These are phyloP conservation scores for Setaria viridis DNA, from an alignment of 202 grass and related monocot species.

Conservation along the genomic window DNA sequence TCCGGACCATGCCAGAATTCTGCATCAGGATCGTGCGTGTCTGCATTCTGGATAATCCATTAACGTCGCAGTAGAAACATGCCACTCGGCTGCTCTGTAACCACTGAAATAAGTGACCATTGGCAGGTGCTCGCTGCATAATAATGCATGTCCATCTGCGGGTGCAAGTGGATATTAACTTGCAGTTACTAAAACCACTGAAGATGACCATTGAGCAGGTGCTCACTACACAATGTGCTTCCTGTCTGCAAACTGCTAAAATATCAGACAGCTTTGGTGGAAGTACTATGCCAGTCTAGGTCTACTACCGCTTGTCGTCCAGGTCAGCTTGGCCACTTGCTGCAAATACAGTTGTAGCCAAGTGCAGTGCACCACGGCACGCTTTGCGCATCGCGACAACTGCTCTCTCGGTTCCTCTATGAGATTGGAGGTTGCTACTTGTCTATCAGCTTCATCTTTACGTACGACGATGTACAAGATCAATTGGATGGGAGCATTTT, in stretches of 20 bases:
- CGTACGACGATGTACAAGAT: background rate
- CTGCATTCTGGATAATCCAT: background rate
- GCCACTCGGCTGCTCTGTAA: background rate
- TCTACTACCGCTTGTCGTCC: background rate
- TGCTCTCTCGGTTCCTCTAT: background rate
- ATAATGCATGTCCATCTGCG: too few species aligned
- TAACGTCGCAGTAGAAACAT: background rate
- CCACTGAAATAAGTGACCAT: background rate
- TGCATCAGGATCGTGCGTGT: background rate
- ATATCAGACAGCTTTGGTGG: background rate
- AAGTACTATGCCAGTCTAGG: background rate
- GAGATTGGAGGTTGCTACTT: constrained; percentile 6
- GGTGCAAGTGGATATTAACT: constrained; percentile 12
- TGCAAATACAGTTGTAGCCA: constrained; percentile 30
- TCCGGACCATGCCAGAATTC: background rate
- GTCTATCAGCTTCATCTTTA: constrained; percentile 13
- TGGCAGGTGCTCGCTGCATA: background rate
- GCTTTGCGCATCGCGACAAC: background rate
- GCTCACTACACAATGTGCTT: constrained; percentile 32
- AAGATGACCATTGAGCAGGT: constrained; percentile 22
- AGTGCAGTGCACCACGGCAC: constrained; percentile 20
- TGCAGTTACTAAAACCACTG: background rate
- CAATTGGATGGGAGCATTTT: too few species aligned
- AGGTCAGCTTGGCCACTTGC: background rate
- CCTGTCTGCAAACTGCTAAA: background rate